Conservation (phyloP, 371 early-diverging fungal genomes). For the Massospora cicadina region DNA sequence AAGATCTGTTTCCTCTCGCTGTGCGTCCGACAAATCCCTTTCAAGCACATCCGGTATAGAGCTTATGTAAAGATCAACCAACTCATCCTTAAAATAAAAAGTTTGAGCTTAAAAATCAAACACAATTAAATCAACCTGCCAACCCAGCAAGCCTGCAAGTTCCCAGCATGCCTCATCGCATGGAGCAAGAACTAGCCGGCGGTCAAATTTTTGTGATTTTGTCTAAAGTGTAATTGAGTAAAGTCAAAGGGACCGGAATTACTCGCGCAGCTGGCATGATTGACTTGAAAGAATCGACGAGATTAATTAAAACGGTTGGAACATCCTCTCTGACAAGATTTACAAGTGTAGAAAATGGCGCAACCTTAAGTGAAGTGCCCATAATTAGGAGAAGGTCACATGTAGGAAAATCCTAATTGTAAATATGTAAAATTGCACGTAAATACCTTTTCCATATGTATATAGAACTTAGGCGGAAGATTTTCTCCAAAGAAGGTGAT, state of each 20-base stretch:
- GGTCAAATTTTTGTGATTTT: slow-evolving; percentile 14
- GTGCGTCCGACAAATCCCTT: background rate
- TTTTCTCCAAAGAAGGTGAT: slow-evolving; percentile 90
- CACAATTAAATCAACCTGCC: slow-evolving; percentile 20
- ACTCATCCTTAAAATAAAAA: background rate
- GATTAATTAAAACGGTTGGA: slow-evolving; percentile 78
- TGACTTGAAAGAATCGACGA: slow-evolving; percentile 20
- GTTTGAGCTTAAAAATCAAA: background rate
- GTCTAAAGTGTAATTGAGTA: background rate
- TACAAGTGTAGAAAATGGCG: slow-evolving; percentile 75
- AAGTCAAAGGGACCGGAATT: slow-evolving; percentile 5
- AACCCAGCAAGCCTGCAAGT: slow-evolving; percentile 43
- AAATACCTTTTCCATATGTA: slow-evolving; percentile 23
- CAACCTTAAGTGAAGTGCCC: slow-evolving; percentile 72
- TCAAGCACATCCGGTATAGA: background rate
- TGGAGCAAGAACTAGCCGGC: slow-evolving; percentile 52
- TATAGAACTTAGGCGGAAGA: slow-evolving; percentile 60
- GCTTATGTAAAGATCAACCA: background rate
- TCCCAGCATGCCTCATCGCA: slow-evolving; percentile 59
- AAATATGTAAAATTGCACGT: background rate
- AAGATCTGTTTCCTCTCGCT: background rate
- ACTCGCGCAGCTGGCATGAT: slow-evolving; percentile 37
- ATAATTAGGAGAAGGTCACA: slow-evolving; percentile 82
- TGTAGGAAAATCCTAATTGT: slow-evolving; percentile 33
- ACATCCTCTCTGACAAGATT: slow-evolving; percentile 34